phyloP scores from a whole-genome alignment of 192 early-diverging fungal species.

The Dissophora ornata region DNA sequence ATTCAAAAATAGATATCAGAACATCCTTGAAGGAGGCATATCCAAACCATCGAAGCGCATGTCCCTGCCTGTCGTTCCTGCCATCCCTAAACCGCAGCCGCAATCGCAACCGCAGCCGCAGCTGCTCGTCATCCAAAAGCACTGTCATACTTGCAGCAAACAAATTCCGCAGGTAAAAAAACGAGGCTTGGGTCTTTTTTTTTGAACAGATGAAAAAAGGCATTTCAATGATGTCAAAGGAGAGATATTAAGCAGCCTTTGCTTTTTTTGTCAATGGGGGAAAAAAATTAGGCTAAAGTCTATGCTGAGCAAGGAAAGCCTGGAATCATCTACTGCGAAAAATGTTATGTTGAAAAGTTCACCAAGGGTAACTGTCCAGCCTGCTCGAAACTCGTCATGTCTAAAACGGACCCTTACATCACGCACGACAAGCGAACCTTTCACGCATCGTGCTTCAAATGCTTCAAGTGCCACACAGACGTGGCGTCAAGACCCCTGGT shows the following conservation, averaged over 20 bases:
- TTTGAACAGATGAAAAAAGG: too few species aligned
- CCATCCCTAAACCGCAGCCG: slow-evolving; percentile 16
- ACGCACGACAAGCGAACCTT: slow-evolving; percentile 43
- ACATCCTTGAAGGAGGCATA: slow-evolving; percentile 51
- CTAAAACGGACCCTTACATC: slow-evolving; percentile 44
- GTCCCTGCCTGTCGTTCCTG: slow-evolving; percentile 35
- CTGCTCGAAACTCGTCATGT: slow-evolving; percentile 53
- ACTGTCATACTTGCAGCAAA: slow-evolving; percentile 38
- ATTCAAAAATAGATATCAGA: slow-evolving; percentile 45
- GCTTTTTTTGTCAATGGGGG: too few species aligned
- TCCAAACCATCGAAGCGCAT: slow-evolving; percentile 49
- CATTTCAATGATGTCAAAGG: too few species aligned
- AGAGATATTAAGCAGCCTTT: too few species aligned
- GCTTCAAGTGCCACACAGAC: slow-evolving; percentile 47
- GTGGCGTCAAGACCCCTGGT: slow-evolving; percentile 57
- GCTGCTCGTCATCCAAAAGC: slow-evolving; percentile 43
- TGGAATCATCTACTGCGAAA: slow-evolving; percentile 46
- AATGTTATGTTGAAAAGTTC: slow-evolving; percentile 51
- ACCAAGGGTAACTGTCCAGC: slow-evolving; percentile 43
- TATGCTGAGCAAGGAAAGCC: slow-evolving; percentile 50
- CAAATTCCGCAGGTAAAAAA: slow-evolving; percentile 32
- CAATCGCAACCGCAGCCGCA: slow-evolving; percentile 21
- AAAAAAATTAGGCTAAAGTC: slow-evolving; percentile 45
- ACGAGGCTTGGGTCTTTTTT: neutral
- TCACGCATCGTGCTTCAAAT: slow-evolving; percentile 58